phyloP scores from a whole-genome alignment of 306 rosid species.

The Glycine tomentella region DNA sequence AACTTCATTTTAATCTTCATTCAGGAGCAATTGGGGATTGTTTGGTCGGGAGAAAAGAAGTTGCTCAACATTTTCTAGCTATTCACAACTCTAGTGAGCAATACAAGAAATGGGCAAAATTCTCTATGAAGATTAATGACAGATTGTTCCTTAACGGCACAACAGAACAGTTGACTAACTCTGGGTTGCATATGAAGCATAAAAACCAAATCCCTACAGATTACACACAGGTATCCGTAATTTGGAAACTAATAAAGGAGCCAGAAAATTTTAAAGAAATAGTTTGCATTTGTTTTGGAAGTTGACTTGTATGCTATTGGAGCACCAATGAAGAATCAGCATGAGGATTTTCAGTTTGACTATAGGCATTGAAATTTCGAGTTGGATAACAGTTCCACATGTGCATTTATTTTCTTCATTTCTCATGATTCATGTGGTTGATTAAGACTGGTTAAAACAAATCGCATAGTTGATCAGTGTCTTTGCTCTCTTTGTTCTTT shows the following conservation, averaged over 20 bases:
- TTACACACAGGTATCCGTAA: no score
- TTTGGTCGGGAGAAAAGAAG: constrained; percentile 56
- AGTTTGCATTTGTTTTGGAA: constrained; percentile 14
- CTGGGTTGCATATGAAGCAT: constrained; percentile 48
- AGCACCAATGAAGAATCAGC: neutral
- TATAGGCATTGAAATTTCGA: neutral
- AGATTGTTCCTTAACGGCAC: constrained; percentile 19
- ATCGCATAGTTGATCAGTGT: neutral
- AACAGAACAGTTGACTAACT: constrained; percentile 38
- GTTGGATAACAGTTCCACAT: neutral
- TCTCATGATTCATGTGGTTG: constrained; percentile 4
- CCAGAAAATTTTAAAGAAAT: neutral
- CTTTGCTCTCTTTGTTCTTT: neutral
- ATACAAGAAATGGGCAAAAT: constrained; percentile 55
- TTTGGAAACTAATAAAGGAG: constrained; percentile 28
- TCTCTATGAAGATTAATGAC: constrained; percentile 36
- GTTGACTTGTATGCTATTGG: constrained; percentile 12
- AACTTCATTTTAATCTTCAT: constrained; percentile 33
- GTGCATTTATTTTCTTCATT: constrained; percentile 10
- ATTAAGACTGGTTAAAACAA: constrained; percentile 8
- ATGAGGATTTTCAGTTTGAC: constrained; percentile 11
- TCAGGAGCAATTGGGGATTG: constrained; percentile 72
- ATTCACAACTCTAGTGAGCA: constrained; percentile 52
- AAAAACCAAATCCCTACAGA: no score
- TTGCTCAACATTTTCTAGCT: constrained; percentile 61